Evolutionary conservation across 78 protist genomes (phyloP), one percentile per base, ranked within the genome.

Genomic region (Cavenderia fasciculata): DNA sequence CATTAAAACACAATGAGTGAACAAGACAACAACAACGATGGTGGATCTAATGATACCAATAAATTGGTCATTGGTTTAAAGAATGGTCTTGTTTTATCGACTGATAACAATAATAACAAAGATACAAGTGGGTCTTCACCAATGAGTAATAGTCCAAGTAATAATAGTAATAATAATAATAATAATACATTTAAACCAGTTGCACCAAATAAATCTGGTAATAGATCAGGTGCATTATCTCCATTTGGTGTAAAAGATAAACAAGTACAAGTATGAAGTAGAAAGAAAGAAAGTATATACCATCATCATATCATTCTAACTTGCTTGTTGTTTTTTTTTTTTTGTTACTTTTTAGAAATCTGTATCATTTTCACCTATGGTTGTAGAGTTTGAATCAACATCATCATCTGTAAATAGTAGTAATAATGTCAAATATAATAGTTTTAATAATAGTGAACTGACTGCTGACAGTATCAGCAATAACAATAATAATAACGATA

Each of bases 221-320:
- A 54, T 2, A 82, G 71, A 57, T 69, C 62, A 34, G 46, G 90
- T n/a, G 65, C 90, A 27, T 8, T 56, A 21, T 82, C 90, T n/a
- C 90, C 90, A 23, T 33, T 82, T 5, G 47, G 78, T n/a, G n/a
- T n/a, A n/a, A 66, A 57, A 68, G 62, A 65, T 12, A 79, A 63
- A 34, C 72, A 63, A n/a, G 72, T 63, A 36, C 10, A 56, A 19
- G 62, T 19, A 56, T 56, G 62, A 56, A 56, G 7, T 8, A 56
- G 10, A 4, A 16, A 5, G 14, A 7, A 6, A 25, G 62, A 56
- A 56, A 7, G 7, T 5, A 56, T 16, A 12, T 56, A 19, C 8
- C 8, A 14, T 46, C 8, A 14, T 14, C 8, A 14, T 46, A 46
- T 46, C 8, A 11, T 46, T 46, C 8, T 46, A 14, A 46, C 51